phyloP scores from a whole-genome alignment of 2,329 filamentous ascomycete species.

The Rhynchosporium secalis region DNA sequence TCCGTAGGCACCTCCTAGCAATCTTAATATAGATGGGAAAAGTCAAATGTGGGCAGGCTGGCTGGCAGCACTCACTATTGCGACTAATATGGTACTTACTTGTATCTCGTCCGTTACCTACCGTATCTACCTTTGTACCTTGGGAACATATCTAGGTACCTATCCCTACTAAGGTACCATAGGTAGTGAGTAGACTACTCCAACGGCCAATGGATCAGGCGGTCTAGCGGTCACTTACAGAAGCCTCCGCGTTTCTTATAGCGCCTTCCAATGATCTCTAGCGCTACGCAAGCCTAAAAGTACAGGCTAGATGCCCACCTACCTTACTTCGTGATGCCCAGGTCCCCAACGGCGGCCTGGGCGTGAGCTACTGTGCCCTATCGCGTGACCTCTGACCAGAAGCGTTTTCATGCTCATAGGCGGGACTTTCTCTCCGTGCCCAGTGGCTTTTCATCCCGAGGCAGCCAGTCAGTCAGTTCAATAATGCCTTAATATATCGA shows the following conservation, averaged over 20 bases:
- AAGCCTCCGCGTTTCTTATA: neutral
- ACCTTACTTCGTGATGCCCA: too few species aligned
- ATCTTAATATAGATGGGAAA: neutral
- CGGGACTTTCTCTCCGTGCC: too few species aligned
- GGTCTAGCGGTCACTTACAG: neutral
- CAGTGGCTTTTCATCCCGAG: too few species aligned
- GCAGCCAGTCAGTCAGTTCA: neutral
- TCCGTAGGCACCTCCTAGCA: too few species aligned
- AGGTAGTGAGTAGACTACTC: too few species aligned
- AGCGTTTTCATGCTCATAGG: too few species aligned
- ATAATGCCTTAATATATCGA: constrained; percentile 9
- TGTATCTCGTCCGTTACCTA: too few species aligned
- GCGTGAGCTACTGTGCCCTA: neutral
- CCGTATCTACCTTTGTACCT: too few species aligned
- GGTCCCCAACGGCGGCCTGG: neutral
- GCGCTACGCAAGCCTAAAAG: neutral
- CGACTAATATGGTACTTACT: too few species aligned
- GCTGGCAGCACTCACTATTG: neutral
- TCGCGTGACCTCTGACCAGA: too few species aligned
- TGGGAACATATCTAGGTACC: too few species aligned
- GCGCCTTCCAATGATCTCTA: neutral
- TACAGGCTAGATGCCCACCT: neutral
- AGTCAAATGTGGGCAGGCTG: constrained; percentile 6
- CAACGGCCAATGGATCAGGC: neutral
- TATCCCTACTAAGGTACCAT: too few species aligned